Percentiles rank a stretch among this genome's conserved stretches.
Conservation (phyloP, 106 monocot species). For the Platanthera guangdongensis region DNA sequence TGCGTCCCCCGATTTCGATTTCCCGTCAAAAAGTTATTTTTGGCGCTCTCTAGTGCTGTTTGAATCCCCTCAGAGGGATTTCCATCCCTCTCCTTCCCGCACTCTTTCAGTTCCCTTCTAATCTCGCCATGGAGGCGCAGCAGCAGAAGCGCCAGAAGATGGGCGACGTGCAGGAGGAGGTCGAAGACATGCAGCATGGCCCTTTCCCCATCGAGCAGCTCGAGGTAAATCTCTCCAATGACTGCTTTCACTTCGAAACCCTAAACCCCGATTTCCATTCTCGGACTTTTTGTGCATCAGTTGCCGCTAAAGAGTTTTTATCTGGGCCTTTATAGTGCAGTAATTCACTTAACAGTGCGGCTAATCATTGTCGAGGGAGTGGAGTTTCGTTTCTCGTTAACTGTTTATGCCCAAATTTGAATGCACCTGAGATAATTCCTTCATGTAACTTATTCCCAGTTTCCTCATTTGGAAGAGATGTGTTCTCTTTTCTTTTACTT, state of each 20-base stretch:
- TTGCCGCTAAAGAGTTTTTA: neutral
- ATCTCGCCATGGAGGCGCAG: slow-evolving; percentile 21
- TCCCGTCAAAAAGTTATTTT: neutral
- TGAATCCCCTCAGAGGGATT: neutral
- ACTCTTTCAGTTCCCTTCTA: neutral
- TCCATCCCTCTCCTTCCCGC: neutral
- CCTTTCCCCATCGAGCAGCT: slow-evolving; percentile 54
- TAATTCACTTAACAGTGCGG: neutral
- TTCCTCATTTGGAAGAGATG: neutral
- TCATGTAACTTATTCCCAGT: neutral
- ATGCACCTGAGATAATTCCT: neutral
- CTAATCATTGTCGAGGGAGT: neutral
- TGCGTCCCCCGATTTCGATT: neutral
- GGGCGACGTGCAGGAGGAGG: slow-evolving; percentile 22
- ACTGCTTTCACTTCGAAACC: neutral
- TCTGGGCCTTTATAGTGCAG: neutral
- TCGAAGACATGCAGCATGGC: slow-evolving; percentile 35
- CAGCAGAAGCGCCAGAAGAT: slow-evolving; percentile 24
- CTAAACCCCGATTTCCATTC: neutral
- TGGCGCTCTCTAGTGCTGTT: slow-evolving; percentile 1
- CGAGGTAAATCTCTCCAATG: slow-evolving; percentile 15
- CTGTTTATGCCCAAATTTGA: neutral
- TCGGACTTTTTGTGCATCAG: neutral
- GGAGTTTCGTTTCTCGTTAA: neutral
- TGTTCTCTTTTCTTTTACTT: neutral